Base-by-base conservation (phyloP, 371 early-diverging fungal species). In the Blakeslea trispora region DNA sequence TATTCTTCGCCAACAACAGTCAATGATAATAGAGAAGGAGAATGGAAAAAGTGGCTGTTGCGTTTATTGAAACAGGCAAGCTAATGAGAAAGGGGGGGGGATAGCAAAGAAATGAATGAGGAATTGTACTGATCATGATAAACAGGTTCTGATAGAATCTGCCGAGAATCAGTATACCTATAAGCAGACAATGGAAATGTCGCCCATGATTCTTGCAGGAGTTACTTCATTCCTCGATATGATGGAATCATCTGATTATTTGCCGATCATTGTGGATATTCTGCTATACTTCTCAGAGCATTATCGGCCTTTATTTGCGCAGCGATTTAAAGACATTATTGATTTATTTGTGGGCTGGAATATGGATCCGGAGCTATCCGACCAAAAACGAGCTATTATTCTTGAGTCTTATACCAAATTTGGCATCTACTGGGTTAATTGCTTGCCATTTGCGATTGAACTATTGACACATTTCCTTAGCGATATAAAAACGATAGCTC, bases 261-360 rank as follows among this genome's bases (percentile, higher is more conserved):
- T 77, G 18, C 63, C 72, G 6, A 51, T 51, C 14, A 49, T 71
- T 5, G 43, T 74, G 5, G 66, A 68, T 3, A 56, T 69, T 9
- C 42, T 77, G 0, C 45, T 56, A 7, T 50, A 60, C 5, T 57
- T 74, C 23, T 58, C 77, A 37, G 47, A 60, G 5, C 49, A 53
- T 18, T 72, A 68, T 53, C 54, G 57, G 8, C 55, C 62, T 13
- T 53, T 61, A 13, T 71, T 77, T 57, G 58, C 61, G 23, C 55
- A 63, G 21, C 57, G 65, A 51, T 77, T 77, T 24, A 67, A 69
- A 83, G 82, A 84, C 42, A 71, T 89, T 23, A 71, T 86, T 42
- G 83, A 86, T 59, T 60, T 85, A 8, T 67, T 91, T 5, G 79
- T 87, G n/a, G 88, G 85, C 6, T 88, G 89, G 89, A 74, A 79